Percentiles rank a stretch among this genome's conserved stretches.
Conservation (phyloP, 495 filamentous ascomycete species). For the Neurospora hispaniola region DNA sequence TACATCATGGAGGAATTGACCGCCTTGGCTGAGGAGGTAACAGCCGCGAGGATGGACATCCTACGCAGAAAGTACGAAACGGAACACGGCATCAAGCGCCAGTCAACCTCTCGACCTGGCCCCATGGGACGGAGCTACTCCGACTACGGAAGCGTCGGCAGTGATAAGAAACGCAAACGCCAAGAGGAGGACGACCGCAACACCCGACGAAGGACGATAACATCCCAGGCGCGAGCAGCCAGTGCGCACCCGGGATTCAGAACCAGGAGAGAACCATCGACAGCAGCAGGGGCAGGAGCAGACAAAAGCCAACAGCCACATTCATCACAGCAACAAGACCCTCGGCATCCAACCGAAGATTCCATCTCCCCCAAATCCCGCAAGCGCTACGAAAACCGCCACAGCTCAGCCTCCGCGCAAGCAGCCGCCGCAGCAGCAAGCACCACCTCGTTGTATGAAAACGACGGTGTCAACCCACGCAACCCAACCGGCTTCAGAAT, state of each 20-base stretch:
- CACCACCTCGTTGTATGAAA: neutral
- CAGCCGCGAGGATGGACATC: constrained; percentile 23
- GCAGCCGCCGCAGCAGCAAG: neutral
- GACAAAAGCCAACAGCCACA: neutral
- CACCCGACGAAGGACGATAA: constrained; percentile 2
- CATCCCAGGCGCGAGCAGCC: neutral
- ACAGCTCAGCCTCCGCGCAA: neutral
- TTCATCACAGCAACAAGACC: neutral
- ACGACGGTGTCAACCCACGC: neutral
- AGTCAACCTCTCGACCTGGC: neutral
- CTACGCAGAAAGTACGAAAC: constrained; percentile 4
- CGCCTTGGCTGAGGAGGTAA: constrained; percentile 57
- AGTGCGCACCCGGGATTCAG: neutral
- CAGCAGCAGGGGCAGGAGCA: neutral
- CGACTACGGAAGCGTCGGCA: constrained; percentile 14
- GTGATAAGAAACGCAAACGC: constrained; percentile 34
- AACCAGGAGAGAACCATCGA: constrained; percentile 2
- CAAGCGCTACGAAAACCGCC: neutral
- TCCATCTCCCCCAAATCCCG: constrained; percentile 27
- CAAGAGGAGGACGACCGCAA: constrained; percentile 10
- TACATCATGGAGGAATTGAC: constrained; percentile 70
- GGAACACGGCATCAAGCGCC: constrained; percentile 3
- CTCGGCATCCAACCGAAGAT: constrained; percentile 5
- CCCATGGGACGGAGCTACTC: constrained; percentile 5
- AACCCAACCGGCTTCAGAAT: neutral